Conservation (phyloP, 148 eudicot species). For the Pharnaceum exiguum region DNA sequence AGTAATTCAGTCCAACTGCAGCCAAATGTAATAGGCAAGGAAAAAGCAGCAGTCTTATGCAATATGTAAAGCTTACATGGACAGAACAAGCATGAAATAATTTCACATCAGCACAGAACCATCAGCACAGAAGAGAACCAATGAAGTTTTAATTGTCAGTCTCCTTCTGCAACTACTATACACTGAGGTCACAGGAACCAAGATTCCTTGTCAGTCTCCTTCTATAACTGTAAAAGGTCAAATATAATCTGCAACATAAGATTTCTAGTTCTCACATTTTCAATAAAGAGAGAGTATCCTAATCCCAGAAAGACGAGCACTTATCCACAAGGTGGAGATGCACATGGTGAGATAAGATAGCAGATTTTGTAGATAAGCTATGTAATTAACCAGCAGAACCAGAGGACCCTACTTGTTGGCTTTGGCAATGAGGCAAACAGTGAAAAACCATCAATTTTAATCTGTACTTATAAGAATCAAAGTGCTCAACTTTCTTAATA, state of each 20-base stretch:
- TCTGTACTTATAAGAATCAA: conserved; percentile 10
- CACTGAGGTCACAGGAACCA: conserved; percentile 1
- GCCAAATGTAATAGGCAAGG: too few relatives aligned
- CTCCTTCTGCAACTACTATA: conserved; percentile 4
- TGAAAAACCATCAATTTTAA: conserved; percentile 5
- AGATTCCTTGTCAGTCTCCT: conserved; percentile 14
- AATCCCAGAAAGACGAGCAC: conserved; percentile 12
- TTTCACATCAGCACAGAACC: conserved; percentile 4
- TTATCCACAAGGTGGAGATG: conserved; percentile 17
- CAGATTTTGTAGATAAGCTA: conserved; percentile 22
- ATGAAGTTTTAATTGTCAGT: conserved; percentile 8
- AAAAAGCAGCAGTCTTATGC: too few relatives aligned
- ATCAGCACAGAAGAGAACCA: conserved; percentile 11
- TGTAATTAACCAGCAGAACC: conserved; percentile 10
- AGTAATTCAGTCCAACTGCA: too few relatives aligned
- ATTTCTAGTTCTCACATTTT: conserved; percentile 8
- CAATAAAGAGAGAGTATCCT: not conserved
- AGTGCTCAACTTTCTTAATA: not conserved
- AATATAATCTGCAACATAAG: conserved; percentile 3
- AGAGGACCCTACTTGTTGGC: conserved; percentile 11
- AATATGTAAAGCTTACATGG: not conserved
- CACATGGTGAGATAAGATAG: conserved; percentile 26
- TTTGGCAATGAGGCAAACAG: conserved; percentile 10
- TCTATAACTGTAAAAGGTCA: conserved; percentile 1
- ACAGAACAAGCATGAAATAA: conserved; percentile 5